Conservation (phyloP, 2,329 filamentous ascomycete species). For the Aspergillus caelatus region DNA sequence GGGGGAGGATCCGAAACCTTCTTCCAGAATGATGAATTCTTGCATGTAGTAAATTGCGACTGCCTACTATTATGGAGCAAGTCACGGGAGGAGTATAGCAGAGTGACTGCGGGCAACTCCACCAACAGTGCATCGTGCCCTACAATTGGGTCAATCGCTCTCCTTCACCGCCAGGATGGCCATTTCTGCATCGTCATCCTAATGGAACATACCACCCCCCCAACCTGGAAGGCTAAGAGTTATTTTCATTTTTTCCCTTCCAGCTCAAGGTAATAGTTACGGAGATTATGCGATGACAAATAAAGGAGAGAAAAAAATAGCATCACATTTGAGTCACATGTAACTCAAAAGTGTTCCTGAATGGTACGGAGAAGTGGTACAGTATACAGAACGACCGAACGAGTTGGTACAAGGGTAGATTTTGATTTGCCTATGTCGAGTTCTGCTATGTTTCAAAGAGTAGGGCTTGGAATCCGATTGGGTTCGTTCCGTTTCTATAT, state of each 20-base stretch:
- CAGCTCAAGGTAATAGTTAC: not conserved
- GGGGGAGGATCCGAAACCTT: not conserved
- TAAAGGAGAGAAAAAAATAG: not conserved
- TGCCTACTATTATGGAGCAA: not conserved
- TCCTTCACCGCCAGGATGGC: slow-evolving; percentile 26
- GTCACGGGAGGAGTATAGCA: not conserved
- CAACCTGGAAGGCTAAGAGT: slow-evolving; percentile 4
- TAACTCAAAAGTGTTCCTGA: not conserved
- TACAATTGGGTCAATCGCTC: slow-evolving; percentile 22
- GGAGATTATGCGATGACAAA: not conserved
- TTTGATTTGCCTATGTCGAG: not conserved
- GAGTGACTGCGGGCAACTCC: not conserved
- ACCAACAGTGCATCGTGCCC: slow-evolving; percentile 5
- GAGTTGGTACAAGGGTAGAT: not conserved
- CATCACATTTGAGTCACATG: not conserved
- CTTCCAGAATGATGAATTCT: not conserved
- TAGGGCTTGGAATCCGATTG: slow-evolving; percentile 10
- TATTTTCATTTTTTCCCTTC: not conserved
- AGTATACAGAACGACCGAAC: not conserved
- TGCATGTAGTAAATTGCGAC: slow-evolving; percentile 1
- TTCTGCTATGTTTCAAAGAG: slow-evolving; percentile 7
- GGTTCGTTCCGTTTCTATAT: not conserved
- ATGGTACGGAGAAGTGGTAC: not conserved
- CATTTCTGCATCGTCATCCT: slow-evolving; percentile 15
- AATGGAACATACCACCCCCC: slow-evolving; percentile 12